Base-by-base conservation (phyloP, 2,329 filamentous ascomycete species). In the Achaetomium macrosporum region DNA sequence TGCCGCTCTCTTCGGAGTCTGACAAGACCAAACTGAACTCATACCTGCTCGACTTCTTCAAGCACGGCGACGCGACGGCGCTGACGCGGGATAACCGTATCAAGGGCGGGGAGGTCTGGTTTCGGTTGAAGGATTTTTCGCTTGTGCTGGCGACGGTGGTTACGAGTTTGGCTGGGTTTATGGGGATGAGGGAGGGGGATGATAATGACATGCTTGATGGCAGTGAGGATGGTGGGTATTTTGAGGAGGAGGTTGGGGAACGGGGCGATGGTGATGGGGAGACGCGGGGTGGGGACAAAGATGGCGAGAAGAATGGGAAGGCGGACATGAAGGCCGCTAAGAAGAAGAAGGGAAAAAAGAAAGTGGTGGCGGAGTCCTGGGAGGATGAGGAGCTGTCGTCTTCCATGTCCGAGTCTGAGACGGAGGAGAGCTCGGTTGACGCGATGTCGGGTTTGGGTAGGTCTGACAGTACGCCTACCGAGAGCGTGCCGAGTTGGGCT, bases 11-110 rank as follows among this genome's bases (percentile, higher is more conserved):
- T 25, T 25, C 25, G 20, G 25, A 25, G 25, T 25, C 25, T 25
- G 25, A 42, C 15, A 25, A 19, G 5, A 16, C 12, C 3, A 25
- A 25, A 25, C 30, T 10, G 20, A 42, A 42, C 41, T 42, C 41
- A 13, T 42, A 42, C 41, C 41, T 42, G 41, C 41, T 42, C 41
- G 41, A 42, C 41, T 42, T 42, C 20, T 42, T 42, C 41, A 42
- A 30, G 41, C 25, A 42, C 41, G 41, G 41, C 41, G 41, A 42
- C 15, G 41, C 41, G 5, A 25, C 25, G 41, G 41, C 41, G 15
- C 41, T 42, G 13, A 42, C 25, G 41, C 41, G 20, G 17, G 20
- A 42, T 15, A 30, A 30, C 15, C 12, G 41, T 7, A 15, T 42
- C 25, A 2, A 8, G 2, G 41, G 15, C 5, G 41, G 41, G 2